Evolutionary conservation across 2,329 filamentous ascomycete genomes (phyloP), one percentile per base, ranked within the genome.

Genomic region (Colletotrichum truncatum): DNA sequence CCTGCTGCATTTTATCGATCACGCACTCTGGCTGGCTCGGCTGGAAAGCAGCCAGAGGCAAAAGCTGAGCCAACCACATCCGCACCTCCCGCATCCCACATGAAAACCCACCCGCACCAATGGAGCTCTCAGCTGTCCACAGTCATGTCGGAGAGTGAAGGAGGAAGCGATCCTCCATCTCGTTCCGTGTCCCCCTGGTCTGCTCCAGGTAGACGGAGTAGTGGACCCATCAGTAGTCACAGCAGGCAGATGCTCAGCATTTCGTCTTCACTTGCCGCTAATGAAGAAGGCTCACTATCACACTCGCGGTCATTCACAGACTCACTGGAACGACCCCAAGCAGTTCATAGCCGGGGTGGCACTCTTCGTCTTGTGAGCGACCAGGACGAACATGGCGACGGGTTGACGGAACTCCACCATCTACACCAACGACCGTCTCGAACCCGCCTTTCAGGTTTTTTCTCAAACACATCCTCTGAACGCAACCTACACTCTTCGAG

Each of bases 111-210:
- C 64, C 81, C 83, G 59, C 86, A 88, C 71, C 85, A 86, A 82
- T 89, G 87, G 87, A 89, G 87, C 75, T 85, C 85, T 45, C 87
- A 89, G 74, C 80, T 90, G 41, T 90, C 88, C 38, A 89, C 87
- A 45, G 87, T 90, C 66, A 79, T 85, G 75, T 90, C 88, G 32
- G 88, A 89, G 73, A 86, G 85, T 72, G 88, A 90, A 67, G 80
- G 76, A 43, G 80, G 76, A 34, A 88, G 84, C 71, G 78, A 83
- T 30, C 79, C 80, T 38, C 80, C 77, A 14, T 86, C 85, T 21
- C 81, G 82, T 11, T 80, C 84, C 9, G 79, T 81, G 54, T 85
- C 84, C 5, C 73, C 78, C 6, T 70, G 78, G 8, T 84, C 81
- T 23, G 74, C 74, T 18, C 73, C 76, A 34, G 82, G 81, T 25